Evolutionary conservation across 441 rosid genomes (phyloP).

Genomic region (Syzygium malaccense): DNA sequence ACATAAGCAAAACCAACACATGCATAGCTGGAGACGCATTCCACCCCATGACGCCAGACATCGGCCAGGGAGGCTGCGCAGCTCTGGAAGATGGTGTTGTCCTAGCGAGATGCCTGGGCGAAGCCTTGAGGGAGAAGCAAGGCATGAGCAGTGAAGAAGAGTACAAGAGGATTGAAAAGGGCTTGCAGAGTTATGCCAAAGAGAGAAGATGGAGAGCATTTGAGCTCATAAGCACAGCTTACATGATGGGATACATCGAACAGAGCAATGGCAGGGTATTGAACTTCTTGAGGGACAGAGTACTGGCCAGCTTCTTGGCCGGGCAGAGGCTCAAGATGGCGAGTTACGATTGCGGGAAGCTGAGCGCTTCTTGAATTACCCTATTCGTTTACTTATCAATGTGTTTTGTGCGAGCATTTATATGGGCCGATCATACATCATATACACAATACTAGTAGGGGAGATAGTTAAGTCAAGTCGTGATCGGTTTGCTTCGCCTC

Average conservation of each 20-base stretch:
- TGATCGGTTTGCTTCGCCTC: background rate
- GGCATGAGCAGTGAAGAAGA: background rate
- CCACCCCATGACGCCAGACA: background rate
- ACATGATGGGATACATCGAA: background rate
- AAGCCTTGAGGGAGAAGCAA: background rate
- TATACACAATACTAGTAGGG: background rate
- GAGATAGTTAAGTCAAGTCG: background rate
- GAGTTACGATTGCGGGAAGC: conserved; percentile 37
- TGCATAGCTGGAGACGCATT: background rate
- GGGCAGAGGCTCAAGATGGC: conserved; percentile 13
- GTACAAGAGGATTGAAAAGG: background rate
- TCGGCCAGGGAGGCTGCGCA: background rate
- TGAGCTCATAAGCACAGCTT: background rate
- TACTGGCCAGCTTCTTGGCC: background rate
- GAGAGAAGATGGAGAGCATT: background rate
- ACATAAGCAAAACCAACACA: background rate
- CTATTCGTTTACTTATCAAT: background rate
- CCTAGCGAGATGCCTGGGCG: background rate
- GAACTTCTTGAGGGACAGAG: background rate
- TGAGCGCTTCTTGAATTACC: background rate
- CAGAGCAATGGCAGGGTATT: background rate
- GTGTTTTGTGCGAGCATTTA: background rate
- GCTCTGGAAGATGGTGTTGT: background rate
- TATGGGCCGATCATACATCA: background rate
- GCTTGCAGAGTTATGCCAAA: background rate